Evolutionary conservation across 2,329 filamentous ascomycete genomes (phyloP).

Genomic region (Aspergillus vadensis): DNA sequence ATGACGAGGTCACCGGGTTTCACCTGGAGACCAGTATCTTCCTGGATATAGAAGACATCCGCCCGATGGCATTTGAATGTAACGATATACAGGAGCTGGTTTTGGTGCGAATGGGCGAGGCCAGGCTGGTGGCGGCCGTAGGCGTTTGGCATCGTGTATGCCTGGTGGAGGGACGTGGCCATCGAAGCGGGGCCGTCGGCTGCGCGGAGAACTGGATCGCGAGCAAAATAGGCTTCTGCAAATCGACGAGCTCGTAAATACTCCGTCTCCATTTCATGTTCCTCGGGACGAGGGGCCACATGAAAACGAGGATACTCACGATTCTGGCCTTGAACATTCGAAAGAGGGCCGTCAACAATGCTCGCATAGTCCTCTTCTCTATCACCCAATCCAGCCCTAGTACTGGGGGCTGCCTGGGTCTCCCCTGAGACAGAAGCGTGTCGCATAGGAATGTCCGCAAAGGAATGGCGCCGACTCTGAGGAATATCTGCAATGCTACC

Average conservation of each 20-base stretch:
- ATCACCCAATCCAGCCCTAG: conserved; percentile 32
- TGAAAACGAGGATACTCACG: conserved; percentile 46
- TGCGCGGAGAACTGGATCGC: conserved; percentile 39
- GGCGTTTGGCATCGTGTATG: conserved; percentile 41
- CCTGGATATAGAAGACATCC: conserved; percentile 95
- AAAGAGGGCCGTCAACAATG: conserved; percentile 39
- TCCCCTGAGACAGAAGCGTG: conserved; percentile 47
- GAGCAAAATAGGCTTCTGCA: conserved; percentile 49
- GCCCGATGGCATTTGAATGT: conserved; percentile 95
- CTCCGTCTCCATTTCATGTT: conserved; percentile 36
- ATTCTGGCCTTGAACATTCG: conserved; percentile 42
- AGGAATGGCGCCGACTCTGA: conserved; percentile 55
- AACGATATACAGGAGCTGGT: conserved; percentile 69
- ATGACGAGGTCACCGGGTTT: conserved; percentile 94
- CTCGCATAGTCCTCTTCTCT: conserved; percentile 41
- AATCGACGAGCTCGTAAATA: conserved; percentile 43
- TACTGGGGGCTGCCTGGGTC: conserved; percentile 23
- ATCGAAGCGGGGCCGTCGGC: conserved; percentile 38
- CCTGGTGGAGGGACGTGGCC: conserved; percentile 41
- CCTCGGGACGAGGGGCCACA: conserved; percentile 34
- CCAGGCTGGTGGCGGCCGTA: conserved; percentile 43
- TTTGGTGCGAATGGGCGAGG: conserved; percentile 41
- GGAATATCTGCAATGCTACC: conserved; percentile 48
- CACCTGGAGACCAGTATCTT: conserved; percentile 87
- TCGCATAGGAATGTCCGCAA: conserved; percentile 53